phyloP scores from a whole-genome alignment of 2,329 filamentous ascomycete genomes.

The Aureobasidium sp. region DNA sequence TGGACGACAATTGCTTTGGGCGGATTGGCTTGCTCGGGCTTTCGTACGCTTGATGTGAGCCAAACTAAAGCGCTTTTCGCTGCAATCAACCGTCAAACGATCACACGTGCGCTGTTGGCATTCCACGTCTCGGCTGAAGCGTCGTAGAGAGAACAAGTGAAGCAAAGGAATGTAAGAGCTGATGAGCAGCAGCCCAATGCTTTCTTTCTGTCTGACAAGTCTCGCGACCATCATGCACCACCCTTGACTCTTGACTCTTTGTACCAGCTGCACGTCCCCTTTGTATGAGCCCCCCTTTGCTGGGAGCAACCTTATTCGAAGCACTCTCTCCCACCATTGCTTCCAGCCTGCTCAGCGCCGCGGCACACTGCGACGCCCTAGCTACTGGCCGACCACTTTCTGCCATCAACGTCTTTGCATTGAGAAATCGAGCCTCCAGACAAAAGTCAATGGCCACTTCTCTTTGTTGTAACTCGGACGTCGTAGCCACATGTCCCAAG shows the following conservation, averaged over 20 bases:
- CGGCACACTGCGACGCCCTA: not conserved
- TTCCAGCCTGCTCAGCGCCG: slow-evolving; percentile 1
- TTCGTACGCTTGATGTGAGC: not conserved
- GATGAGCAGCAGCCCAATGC: not conserved
- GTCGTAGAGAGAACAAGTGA: not conserved
- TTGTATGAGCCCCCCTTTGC: slow-evolving; percentile 3
- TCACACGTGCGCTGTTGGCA: not conserved
- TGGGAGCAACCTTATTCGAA: slow-evolving; percentile 8
- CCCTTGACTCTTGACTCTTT: not conserved
- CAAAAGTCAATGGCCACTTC: not conserved
- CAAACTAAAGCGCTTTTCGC: not conserved
- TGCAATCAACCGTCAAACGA: slow-evolving; percentile 8
- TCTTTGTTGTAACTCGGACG: not conserved
- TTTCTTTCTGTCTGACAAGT: not conserved
- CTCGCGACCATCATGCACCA: not conserved
- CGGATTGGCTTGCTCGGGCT: slow-evolving; percentile 2
- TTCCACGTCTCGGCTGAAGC: slow-evolving; percentile 1
- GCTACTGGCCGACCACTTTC: not conserved
- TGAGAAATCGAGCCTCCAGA: not conserved
- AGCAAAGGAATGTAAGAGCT: slow-evolving; percentile 7
- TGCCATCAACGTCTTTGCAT: not conserved
- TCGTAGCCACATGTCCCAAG: not conserved
- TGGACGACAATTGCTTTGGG: not conserved
- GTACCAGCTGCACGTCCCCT: not conserved
- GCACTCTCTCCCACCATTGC: not conserved